Evolutionary conservation across 352 stramenopile genomes (phyloP), one percentile per base, ranked within the genome.

Genomic region (Thalassiosira sp.): DNA sequence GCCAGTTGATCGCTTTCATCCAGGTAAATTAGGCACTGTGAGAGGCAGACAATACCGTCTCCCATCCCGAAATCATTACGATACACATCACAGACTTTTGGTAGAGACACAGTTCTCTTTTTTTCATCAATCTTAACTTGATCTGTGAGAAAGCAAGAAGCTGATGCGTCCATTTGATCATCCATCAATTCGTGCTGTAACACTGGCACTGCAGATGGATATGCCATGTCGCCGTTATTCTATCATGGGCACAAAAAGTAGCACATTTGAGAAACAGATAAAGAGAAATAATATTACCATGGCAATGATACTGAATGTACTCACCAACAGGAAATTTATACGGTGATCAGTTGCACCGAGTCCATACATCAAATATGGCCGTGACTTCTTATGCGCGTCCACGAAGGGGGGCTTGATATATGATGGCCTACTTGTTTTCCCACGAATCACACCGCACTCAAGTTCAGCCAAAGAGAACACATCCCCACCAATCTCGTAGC

Each of bases 381-480:
- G 80, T 11, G 85, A 91, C 51, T 88, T 88, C 60, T 85, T 90
- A 0, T 79, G 68, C 22, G 79, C 68, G 24, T 89, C 83, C 7
- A 87, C 72, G 56, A 88, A 89, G 8, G 84, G 84, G 35, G 72
- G 60, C 43, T 85, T 90, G 31, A 75, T 57, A 28, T 82, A 56
- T 8, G 71, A 54, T 25, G 84, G 67, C 51, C 71, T 79, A 8
- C 70, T 80, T 68, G 82, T 78, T 63, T 87, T 88, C 8, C 89
- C 90, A 42, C 87, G 75, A 64, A 94, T 82, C 2, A 93, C 78
- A 66, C 81, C 92, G 62, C 86, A 85, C 31, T 93, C 84, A 8
- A 95, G 69, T 72, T 95, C 91, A 25, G 84, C 77, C 8, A 95
- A 66, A n/a, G 88, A 94, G 72, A 95, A 95, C 0, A 95, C 86